Percentiles rank a stretch among this genome's conserved stretches.
Evolutionary conservation across 371 early-diverging fungal genomes (phyloP).

Genomic region (Mortierella sp.): DNA sequence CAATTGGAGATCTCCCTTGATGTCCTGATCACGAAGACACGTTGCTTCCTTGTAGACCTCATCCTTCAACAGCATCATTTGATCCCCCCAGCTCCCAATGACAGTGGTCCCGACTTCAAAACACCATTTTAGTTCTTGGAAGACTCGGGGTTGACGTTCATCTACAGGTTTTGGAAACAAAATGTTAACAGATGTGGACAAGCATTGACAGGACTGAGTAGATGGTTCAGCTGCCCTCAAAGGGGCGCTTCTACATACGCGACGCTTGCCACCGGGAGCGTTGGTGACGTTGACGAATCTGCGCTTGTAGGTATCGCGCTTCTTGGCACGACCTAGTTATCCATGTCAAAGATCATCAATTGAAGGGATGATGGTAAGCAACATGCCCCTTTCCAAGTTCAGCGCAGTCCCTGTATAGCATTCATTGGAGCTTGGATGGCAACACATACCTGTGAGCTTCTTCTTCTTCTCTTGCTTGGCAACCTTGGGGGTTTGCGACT

Average conservation of each 20-base stretch:
- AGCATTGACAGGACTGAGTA: too few species aligned
- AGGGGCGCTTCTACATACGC: conserved; percentile 56
- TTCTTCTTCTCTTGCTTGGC: conserved; percentile 98
- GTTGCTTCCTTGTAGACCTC: too few species aligned
- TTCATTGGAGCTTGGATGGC: not conserved
- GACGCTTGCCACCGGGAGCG: conserved; percentile 89
- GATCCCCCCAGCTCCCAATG: too few species aligned
- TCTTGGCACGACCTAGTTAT: conserved; percentile 92
- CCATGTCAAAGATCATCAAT: too few species aligned
- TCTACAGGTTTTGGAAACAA: conserved; percentile 10
- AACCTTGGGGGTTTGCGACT: conserved; percentile 99
- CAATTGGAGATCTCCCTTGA: too few species aligned
- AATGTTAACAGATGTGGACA: not conserved
- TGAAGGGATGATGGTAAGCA: not conserved
- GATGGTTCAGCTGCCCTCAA: too few species aligned
- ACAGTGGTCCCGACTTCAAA: not conserved
- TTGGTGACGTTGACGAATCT: conserved; percentile 96
- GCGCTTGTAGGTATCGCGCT: conserved; percentile 97
- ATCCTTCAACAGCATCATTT: too few species aligned
- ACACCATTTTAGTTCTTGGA: conserved; percentile 48
- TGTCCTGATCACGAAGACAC: too few species aligned
- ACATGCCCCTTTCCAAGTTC: too few species aligned
- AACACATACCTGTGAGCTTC: conserved; percentile 87
- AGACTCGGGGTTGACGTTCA: conserved; percentile 56
- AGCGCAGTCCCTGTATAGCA: too few species aligned